phyloP scores from a whole-genome alignment of 139 green algal genomes.

The Zygnema circumcarinatum region DNA sequence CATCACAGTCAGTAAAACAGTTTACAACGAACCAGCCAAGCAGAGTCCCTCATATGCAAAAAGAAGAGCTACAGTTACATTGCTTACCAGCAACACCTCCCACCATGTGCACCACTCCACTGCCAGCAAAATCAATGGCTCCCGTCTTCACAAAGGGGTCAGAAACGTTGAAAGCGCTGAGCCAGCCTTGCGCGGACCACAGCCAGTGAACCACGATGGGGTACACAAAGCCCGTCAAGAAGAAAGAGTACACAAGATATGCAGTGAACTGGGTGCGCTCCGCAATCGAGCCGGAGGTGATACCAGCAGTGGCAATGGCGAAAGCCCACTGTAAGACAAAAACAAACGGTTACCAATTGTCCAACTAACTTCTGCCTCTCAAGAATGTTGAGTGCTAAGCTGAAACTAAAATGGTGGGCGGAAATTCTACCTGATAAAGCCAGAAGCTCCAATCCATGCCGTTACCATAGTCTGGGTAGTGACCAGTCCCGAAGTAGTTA shows the following conservation, averaged over 20 bases:
- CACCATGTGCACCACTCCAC: constrained; percentile 73
- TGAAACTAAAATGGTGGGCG: not conserved
- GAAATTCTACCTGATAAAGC: constrained; percentile 33
- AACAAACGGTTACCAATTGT: no score
- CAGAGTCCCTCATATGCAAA: constrained; percentile 32
- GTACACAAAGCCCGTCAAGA: constrained; percentile 73
- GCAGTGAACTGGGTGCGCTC: constrained; percentile 60
- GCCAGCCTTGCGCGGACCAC: constrained; percentile 64
- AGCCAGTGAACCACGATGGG: constrained; percentile 73
- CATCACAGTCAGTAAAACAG: not conserved
- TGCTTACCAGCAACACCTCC: constrained; percentile 63
- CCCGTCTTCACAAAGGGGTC: constrained; percentile 50
- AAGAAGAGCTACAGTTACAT: constrained; percentile 1
- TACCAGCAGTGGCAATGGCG: constrained; percentile 51
- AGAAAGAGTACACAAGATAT: constrained; percentile 68
- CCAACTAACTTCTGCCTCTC: no score
- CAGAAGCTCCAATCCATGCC: constrained; percentile 50
- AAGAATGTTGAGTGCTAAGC: not conserved
- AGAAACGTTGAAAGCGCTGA: constrained; percentile 54
- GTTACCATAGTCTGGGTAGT: constrained; percentile 19
- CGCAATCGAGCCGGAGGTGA: constrained; percentile 56
- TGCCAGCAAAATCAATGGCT: constrained; percentile 65
- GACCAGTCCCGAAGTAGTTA: constrained; percentile 61
- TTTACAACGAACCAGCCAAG: not conserved
- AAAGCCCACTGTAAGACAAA: constrained; percentile 56